Base-by-base conservation (phyloP, 257 asterid species). In the Prunella vulgaris region DNA sequence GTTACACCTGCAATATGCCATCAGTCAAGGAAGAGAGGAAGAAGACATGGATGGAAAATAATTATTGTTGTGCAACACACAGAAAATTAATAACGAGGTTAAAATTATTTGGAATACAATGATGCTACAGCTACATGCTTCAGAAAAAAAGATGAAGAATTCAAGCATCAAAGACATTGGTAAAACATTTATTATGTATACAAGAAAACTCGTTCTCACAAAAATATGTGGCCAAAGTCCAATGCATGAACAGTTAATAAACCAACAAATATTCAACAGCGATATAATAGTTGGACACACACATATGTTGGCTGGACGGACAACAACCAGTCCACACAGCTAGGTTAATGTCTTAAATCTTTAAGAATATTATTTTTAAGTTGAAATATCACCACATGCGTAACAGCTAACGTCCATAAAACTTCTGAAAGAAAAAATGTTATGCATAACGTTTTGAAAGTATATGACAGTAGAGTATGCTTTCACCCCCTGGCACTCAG, bases 1-100 rank as follows among this genome's bases (percentile, higher is more conserved):
- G 87, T 82, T 71, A 92, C 98, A 35, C 98, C 98, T 92, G 75
- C 71, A 65, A 66, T 30, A 44, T 18, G 58, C 14, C 30, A 64
- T 62, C 28, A 68, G 18, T 56, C 20, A 52, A 70, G 46, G 51
- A 72, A 65, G 46, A 66, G 52, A 24, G 30, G 28, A 67, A 21
- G 2, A 46, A 37, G 64, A 62, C 40, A 37, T 15, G 59, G 44
- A 24, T 30, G 56, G 14, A 60, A 46, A 48, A 46, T 20, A 44
- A 27, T 46, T 17, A 25, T 33, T 33, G 15, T 17, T 24, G 40
- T 15, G 28, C 51, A 56, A 49, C 28, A 70, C 27, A 58, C 21
- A 27, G 17, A 57, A 21, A 15, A 15, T 35, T 35, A 35, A 40
- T 10, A 52, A 20, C n/a, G n/a, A 12, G 20, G 7, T 10, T 1